phyloP scores from a whole-genome alignment of 2,329 filamentous ascomycete species.

The Fusarium udum region DNA sequence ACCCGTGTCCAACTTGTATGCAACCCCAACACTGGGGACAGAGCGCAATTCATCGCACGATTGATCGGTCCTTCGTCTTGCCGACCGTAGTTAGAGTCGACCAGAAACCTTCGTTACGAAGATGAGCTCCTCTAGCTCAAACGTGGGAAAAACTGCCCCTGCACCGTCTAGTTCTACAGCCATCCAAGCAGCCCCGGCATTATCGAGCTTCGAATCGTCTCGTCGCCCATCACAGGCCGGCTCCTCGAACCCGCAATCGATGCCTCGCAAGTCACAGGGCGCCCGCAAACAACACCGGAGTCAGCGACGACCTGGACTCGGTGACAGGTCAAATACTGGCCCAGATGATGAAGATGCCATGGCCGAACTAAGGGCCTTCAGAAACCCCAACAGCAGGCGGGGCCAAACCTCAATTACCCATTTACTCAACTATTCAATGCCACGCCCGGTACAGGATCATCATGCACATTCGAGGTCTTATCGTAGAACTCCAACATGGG shows the following conservation, averaged over 20 bases:
- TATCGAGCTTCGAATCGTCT: conserved; percentile 60
- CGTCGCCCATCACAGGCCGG: conserved; percentile 57
- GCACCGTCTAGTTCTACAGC: conserved; percentile 53
- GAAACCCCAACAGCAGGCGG: conserved; percentile 74
- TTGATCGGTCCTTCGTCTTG: conserved; percentile 12
- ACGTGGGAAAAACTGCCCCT: conserved; percentile 62
- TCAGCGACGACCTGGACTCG: conserved; percentile 73
- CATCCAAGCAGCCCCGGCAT: conserved; percentile 53
- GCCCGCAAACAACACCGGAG: conserved; percentile 85
- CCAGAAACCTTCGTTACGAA: conserved; percentile 17
- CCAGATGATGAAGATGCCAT: conserved; percentile 85
- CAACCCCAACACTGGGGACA: conserved; percentile 9
- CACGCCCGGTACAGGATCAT: conserved; percentile 73
- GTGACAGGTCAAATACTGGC: conserved; percentile 47
- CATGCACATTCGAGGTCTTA: conserved; percentile 64
- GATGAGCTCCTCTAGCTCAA: conserved; percentile 49
- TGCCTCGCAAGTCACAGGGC: conserved; percentile 79
- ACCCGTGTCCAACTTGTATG: background rate
- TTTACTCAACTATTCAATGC: conserved; percentile 88
- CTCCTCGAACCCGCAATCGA: conserved; percentile 44
- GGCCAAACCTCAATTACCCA: conserved; percentile 98
- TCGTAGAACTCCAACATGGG: conserved; percentile 81
- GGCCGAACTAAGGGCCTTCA: conserved; percentile 75
- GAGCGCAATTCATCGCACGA: conserved; percentile 8
- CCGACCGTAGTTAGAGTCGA: background rate